Percentiles rank a stretch among this genome's conserved stretches.
Conservation (phyloP, 345 rosid genomes). For the Linum lewisii region DNA sequence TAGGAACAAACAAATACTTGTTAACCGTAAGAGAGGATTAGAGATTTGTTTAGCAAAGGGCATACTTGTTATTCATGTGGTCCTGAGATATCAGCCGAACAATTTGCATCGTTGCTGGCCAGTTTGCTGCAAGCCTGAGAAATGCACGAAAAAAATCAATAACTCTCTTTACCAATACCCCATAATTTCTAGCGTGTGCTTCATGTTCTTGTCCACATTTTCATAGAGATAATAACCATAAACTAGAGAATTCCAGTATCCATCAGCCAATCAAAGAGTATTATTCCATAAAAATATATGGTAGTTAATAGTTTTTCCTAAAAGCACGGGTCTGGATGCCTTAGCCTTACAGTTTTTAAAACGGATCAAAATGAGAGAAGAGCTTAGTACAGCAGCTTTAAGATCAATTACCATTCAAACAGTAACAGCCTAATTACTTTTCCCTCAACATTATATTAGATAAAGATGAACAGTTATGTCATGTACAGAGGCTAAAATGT, state of each 20-base stretch:
- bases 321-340: no score
- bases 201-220: not conserved
- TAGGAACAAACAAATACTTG: not conserved
- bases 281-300: no score
- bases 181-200: not conserved
- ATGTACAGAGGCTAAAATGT: not conserved
- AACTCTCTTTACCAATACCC: not conserved
- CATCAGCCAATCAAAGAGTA: not conserved
- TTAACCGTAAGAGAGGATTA: not conserved
- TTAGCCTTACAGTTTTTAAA: no score
- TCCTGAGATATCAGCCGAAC: slow-evolving; percentile 95
- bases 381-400: no score
- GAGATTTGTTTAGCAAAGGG: not conserved
- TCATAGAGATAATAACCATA: no score
- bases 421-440: no score
- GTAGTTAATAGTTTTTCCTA: no score
- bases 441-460: no score
- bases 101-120: slow-evolving; percentile 94
- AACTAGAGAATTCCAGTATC: not conserved
- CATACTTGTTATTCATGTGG: slow-evolving; percentile 96
- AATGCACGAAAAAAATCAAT: slow-evolving; percentile 9
- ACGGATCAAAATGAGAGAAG: no score
- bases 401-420: no score
- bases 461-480: not conserved
- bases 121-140: slow-evolving; percentile 90